Conservation (phyloP, 2,329 filamentous ascomycete genomes). For the Aspergillus hortae region DNA sequence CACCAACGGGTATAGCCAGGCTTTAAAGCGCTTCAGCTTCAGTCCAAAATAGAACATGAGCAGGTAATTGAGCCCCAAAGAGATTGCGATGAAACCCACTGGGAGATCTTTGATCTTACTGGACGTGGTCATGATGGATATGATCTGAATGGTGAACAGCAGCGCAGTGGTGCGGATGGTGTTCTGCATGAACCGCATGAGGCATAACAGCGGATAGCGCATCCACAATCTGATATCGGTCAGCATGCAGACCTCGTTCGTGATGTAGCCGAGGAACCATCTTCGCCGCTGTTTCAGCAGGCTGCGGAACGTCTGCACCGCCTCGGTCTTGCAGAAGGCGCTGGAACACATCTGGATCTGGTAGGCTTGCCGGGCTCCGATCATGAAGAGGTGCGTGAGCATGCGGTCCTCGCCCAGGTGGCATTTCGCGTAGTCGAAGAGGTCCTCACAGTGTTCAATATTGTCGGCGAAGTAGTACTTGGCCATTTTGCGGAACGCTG, state of each 20-base stretch:
- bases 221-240: slow-evolving; percentile 91
- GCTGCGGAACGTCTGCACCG: slow-evolving; percentile 80
- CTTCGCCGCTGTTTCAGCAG: slow-evolving; percentile 90
- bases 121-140: slow-evolving; percentile 80
- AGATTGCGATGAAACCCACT: slow-evolving; percentile 89
- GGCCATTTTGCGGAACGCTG: slow-evolving; percentile 92
- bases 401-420: slow-evolving; percentile 94
- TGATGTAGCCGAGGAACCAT: slow-evolving; percentile 97
- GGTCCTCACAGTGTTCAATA: slow-evolving; percentile 87
- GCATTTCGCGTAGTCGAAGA: slow-evolving; percentile 95
- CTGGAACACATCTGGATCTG: slow-evolving; percentile 98
- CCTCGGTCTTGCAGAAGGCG: slow-evolving; percentile 97
- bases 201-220: slow-evolving; percentile 78
- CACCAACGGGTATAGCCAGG: slow-evolving; percentile 93
- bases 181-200: slow-evolving; percentile 92
- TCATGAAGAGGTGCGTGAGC: slow-evolving; percentile 99
- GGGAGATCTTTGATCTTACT: slow-evolving; percentile 76
- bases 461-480: slow-evolving; percentile 99
- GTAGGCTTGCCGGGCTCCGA: slow-evolving; percentile 85
- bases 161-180: slow-evolving; percentile 92
- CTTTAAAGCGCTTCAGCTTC: slow-evolving; percentile 83
- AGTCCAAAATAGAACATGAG: slow-evolving; percentile 95
- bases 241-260: slow-evolving; percentile 97
- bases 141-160: slow-evolving; percentile 88
- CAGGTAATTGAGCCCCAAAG: slow-evolving; percentile 86